These are phyloP conservation scores for Hirschioporus abietinus DNA, from an alignment of 768 basidiomycete genomes.

Conservation along the genomic window DNA sequence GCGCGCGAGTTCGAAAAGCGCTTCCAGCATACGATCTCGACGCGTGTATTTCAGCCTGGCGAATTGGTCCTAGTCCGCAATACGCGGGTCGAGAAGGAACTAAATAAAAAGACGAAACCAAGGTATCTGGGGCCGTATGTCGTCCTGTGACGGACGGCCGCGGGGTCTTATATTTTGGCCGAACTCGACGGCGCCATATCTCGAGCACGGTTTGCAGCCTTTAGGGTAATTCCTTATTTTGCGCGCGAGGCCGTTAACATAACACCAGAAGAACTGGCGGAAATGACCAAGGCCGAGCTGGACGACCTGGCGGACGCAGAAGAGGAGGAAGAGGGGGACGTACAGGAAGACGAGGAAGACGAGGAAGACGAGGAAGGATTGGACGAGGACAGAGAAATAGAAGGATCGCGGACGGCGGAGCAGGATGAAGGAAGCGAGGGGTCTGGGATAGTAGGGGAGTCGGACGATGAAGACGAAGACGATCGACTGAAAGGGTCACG, in stretches of 20 bases:
- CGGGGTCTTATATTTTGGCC: conserved; percentile 7
- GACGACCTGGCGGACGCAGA: too few relatives aligned
- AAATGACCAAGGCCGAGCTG: too few relatives aligned
- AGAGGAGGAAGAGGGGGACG: too few relatives aligned
- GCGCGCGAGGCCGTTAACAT: background rate
- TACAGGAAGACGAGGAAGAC: too few relatives aligned
- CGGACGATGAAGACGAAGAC: too few relatives aligned
- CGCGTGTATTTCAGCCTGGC: conserved; percentile 6
- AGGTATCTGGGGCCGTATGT: conserved; percentile 9
- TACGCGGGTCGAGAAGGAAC: conserved; percentile 8
- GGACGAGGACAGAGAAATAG: too few relatives aligned
- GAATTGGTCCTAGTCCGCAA: conserved; percentile 10
- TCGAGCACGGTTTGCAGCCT: conserved; percentile 4
- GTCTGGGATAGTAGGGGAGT: too few relatives aligned
- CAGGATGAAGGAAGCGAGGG: too few relatives aligned
- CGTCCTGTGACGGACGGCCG: conserved; percentile 5
- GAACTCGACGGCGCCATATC: conserved; percentile 7
- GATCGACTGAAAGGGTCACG: too few relatives aligned
- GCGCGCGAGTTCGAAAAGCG: background rate
- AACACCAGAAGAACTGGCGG: too few relatives aligned
- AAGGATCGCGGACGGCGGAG: too few relatives aligned
- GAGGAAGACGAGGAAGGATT: too few relatives aligned
- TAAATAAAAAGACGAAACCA: conserved; percentile 11
- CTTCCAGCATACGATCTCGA: conserved; percentile 3
- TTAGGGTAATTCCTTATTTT: conserved; percentile 10